Base-by-base conservation (phyloP, 371 early-diverging fungal genomes). In the Dichotomocladium elegans region DNA sequence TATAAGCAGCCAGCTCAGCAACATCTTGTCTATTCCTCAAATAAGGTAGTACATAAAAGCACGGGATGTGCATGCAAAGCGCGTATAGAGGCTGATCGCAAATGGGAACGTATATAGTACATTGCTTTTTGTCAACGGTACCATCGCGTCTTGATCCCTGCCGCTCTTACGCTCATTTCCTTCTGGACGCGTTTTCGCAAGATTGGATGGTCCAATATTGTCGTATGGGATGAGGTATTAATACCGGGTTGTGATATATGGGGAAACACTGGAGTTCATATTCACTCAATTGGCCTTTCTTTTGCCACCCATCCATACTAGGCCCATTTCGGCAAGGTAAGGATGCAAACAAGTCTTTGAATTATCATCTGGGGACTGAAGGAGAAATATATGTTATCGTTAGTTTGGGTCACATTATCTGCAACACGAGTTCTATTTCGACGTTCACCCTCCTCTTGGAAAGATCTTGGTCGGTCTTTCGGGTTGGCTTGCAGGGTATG, bases 391-490 rank as follows among this genome's bases (percentile, higher is more conserved):
- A 25, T 15, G 21, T 22, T 47, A 14, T 29, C 17, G 27, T 50
- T 66, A 93, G 85, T 98, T 98, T 73, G 99, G 93, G 15, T 90
- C 93, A 15, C 81, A 95, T 68, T 98, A 98, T 70, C 70, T 98
- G 50, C 92, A 94, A 54, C 83, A 87, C 43, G 88, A 89, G 37
- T 99, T 99, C 66, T 92, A 99, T 69, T 98, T 97, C 70, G 99
- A 99, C 73, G 99, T 99, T 1, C 99, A 99, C 77, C 99, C 99
- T 37, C 99, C 99, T 1, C 82, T 99, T 35, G 99, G 99, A 43
- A 99, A 99, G 74, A 94, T 99, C 81, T 77, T 99, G 24, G 90
- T 95, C 12, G 99, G 94, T 2, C 70, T 99, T 9, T 86, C 96
- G 11, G 99, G 95, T 43, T 71, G 84, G 31, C 44, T 99, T 9